phyloP scores from a whole-genome alignment of 1,284 basidiomycete species.

The Leccinum ponderosum region DNA sequence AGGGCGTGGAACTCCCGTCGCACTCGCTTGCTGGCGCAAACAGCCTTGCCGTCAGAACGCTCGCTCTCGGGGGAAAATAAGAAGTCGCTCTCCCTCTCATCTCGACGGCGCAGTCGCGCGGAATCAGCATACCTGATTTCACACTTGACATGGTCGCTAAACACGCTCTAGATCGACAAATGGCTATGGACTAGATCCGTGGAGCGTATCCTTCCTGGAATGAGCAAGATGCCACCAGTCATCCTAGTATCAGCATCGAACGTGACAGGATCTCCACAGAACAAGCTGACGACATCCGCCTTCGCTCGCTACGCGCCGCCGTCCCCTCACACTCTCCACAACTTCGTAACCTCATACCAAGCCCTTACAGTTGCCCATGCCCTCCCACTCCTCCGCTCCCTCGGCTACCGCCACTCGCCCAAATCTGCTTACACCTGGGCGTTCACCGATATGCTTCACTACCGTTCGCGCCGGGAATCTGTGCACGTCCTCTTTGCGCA shows the following conservation, averaged over 20 bases:
- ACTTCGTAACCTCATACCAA: too few species aligned
- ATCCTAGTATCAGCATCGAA: not conserved
- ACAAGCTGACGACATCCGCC: too few species aligned
- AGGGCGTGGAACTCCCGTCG: not conserved
- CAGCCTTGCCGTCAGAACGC: slow-evolving; percentile 24
- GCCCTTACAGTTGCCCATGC: too few species aligned
- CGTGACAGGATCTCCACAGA: slow-evolving; percentile 28
- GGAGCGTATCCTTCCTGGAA: slow-evolving; percentile 16
- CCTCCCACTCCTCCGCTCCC: too few species aligned
- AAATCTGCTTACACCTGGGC: too few species aligned
- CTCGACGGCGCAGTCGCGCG: slow-evolving; percentile 18
- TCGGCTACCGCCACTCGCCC: too few species aligned
- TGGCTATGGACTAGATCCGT: slow-evolving; percentile 14
- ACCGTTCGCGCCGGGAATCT: too few species aligned
- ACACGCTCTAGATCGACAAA: slow-evolving; percentile 15
- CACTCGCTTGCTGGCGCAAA: slow-evolving; percentile 19
- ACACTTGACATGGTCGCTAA: slow-evolving; percentile 25
- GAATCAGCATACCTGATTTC: slow-evolving; percentile 18
- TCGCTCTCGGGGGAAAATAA: slow-evolving; percentile 19
- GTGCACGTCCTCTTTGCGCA: too few species aligned
- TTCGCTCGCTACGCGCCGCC: too few species aligned
- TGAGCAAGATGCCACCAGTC: not conserved
- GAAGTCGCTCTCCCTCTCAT: slow-evolving; percentile 23
- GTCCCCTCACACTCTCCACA: too few species aligned
- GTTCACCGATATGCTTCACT: too few species aligned